phyloP scores from a whole-genome alignment of 352 stramenopile genomes.

The Salisapilia sapeloensis region DNA sequence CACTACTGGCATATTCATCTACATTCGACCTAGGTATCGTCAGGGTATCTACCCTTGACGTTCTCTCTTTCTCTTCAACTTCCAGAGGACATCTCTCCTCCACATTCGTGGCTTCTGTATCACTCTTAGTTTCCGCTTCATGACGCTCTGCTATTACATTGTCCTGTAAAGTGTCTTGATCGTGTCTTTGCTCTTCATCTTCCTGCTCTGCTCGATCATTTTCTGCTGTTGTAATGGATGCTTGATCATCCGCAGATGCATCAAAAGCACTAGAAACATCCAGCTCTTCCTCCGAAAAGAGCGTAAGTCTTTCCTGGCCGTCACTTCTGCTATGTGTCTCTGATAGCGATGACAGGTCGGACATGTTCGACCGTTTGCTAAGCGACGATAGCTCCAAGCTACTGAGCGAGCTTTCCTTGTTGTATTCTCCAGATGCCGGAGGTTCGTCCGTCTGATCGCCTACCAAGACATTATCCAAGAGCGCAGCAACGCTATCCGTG shows the following conservation, averaged over 20 bases:
- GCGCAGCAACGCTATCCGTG: constrained; percentile 4
- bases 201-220: not conserved
- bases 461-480: constrained; percentile 3
- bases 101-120: too few species aligned
- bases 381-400: constrained; percentile 50
- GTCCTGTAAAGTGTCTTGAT: too few species aligned
- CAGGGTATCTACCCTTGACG: too few species aligned
- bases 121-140: too few species aligned
- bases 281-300: too few species aligned
- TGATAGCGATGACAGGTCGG: constrained; percentile 44
- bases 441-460: constrained; percentile 5
- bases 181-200: constrained; percentile 1
- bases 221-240: not conserved
- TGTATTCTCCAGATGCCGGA: constrained; percentile 1
- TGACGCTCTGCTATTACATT: too few species aligned
- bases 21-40: too few species aligned
- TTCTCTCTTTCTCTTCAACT: too few species aligned
- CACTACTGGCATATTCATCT: constrained; percentile 1
- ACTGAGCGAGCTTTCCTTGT: constrained; percentile 14
- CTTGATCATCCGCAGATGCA: constrained; percentile 1
- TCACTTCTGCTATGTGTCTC: too few species aligned
- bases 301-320: too few species aligned
- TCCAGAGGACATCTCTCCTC: too few species aligned
- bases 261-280: constrained; percentile 9
- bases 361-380: constrained; percentile 18